Conservation (phyloP, 257 asterid species). For the Rhazya stricta region DNA sequence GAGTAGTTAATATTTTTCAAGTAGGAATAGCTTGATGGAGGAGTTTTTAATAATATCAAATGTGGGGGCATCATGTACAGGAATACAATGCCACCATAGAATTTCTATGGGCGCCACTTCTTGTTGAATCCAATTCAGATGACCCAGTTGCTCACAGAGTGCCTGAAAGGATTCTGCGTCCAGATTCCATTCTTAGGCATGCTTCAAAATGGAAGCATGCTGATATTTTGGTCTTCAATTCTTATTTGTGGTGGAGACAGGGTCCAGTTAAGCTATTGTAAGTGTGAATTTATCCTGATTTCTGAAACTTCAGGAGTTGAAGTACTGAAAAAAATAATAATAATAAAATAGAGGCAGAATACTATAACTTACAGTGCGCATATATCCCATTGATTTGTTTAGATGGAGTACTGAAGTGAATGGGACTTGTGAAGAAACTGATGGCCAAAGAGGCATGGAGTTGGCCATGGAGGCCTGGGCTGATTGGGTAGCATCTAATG, state of each 20-base stretch:
- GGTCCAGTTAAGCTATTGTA: constrained; percentile 75
- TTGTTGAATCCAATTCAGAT: constrained; percentile 88
- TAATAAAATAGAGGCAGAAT: background rate
- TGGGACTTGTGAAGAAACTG: constrained; percentile 65
- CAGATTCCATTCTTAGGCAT: constrained; percentile 70
- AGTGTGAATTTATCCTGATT: constrained; percentile 24
- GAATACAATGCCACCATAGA: constrained; percentile 81
- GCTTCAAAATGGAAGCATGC: constrained; percentile 81
- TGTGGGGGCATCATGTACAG: constrained; percentile 29
- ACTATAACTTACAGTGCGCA: background rate
- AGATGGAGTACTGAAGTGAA: constrained; percentile 78
- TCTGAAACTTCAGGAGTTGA: background rate
- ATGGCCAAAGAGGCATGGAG: constrained; percentile 84
- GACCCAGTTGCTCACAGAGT: constrained; percentile 79
- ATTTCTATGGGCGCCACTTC: constrained; percentile 96
- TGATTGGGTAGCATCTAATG: constrained; percentile 56
- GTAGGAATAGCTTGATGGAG: background rate
- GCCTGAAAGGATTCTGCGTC: constrained; percentile 72
- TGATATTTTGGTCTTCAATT: constrained; percentile 78
- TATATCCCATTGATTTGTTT: background rate
- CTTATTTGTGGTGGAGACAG: constrained; percentile 96
- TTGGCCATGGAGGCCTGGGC: constrained; percentile 95
- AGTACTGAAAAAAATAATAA: background rate
- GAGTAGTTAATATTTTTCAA: background rate
- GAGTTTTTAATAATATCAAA: constrained; percentile 7